Conservation (phyloP, 139 green algal genomes). For the Chlorella sp. region DNA sequence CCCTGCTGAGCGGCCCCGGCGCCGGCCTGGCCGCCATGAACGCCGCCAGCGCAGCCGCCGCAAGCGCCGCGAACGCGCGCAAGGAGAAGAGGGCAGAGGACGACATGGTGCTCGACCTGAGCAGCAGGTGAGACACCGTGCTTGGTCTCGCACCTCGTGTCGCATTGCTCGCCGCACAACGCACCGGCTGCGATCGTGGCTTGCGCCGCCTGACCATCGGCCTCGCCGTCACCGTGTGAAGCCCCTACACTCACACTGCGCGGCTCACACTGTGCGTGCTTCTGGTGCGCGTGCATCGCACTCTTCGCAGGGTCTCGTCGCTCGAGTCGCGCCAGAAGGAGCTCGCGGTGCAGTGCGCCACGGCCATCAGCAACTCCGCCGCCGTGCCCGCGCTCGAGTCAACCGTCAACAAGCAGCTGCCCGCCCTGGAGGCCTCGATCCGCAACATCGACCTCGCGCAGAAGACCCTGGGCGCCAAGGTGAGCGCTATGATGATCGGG, state of each 20-base stretch:
- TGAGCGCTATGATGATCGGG: too few relatives aligned
- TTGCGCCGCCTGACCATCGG: too few relatives aligned
- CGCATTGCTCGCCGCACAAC: too few relatives aligned
- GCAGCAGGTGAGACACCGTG: neutral
- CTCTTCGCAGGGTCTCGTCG: neutral
- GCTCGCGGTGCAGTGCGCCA: neutral
- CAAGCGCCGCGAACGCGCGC: neutral
- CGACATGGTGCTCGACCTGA: neutral
- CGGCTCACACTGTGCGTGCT: too few relatives aligned
- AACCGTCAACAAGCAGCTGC: neutral
- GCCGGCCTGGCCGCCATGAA: conserved; percentile 2
- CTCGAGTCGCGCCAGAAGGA: conserved; percentile 4
- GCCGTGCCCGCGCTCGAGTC: neutral
- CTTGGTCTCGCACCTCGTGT: too few relatives aligned
- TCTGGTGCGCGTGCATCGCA: too few relatives aligned
- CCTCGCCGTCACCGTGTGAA: too few relatives aligned
- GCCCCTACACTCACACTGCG: too few relatives aligned
- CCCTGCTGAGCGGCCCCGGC: neutral
- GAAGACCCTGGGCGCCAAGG: neutral
- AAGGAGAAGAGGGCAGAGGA: neutral
- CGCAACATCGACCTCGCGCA: neutral
- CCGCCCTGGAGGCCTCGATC: neutral
- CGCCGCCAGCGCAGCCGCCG: neutral
- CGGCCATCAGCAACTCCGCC: neutral
- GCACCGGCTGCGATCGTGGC: too few relatives aligned